Conservation (phyloP, 1,139 yeast species). For the Hansenula sp. region DNA sequence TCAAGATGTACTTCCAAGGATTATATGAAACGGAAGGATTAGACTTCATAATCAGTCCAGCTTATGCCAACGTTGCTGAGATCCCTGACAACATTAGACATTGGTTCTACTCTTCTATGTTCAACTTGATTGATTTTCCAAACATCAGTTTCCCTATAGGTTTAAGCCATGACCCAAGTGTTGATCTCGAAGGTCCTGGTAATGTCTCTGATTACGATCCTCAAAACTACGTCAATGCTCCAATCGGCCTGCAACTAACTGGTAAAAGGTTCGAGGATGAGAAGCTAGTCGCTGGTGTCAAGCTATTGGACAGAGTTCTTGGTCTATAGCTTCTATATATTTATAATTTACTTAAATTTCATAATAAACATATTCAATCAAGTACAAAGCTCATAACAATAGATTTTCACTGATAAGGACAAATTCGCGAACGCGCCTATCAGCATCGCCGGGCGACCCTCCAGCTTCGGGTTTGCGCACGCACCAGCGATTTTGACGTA, state of each 20-base stretch:
- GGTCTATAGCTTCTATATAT: conserved; percentile 4
- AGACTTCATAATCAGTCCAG: conserved; percentile 67
- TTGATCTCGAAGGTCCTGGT: conserved; percentile 22
- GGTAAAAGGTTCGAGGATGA: conserved; percentile 53
- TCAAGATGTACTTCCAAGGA: conserved; percentile 35
- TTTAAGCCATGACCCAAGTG: conserved; percentile 43
- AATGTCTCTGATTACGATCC: conserved; percentile 27
- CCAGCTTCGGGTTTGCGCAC: neutral
- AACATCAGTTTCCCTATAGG: conserved; percentile 63
- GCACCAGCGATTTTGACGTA: neutral
- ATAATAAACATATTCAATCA: too few relatives aligned
- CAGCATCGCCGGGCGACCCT: neutral
- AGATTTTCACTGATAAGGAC: too few relatives aligned
- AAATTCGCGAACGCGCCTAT: neutral
- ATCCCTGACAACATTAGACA: conserved; percentile 60
- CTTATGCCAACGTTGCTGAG: conserved; percentile 72
- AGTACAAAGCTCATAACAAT: too few relatives aligned
- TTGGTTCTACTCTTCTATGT: conserved; percentile 75
- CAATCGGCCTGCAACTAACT: conserved; percentile 47
- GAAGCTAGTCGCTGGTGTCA: conserved; percentile 44
- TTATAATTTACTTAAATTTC: too few relatives aligned
- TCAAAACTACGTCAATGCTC: conserved; percentile 44
- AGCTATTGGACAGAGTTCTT: conserved; percentile 15
- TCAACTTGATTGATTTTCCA: conserved; percentile 65
- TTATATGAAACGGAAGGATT: conserved; percentile 52